A percentile compares a stretch with the other conserved stretches of the same genome.
Evolutionary conservation across 805 yeast species (phyloP).

Genomic region (Candida mattraensis): DNA sequence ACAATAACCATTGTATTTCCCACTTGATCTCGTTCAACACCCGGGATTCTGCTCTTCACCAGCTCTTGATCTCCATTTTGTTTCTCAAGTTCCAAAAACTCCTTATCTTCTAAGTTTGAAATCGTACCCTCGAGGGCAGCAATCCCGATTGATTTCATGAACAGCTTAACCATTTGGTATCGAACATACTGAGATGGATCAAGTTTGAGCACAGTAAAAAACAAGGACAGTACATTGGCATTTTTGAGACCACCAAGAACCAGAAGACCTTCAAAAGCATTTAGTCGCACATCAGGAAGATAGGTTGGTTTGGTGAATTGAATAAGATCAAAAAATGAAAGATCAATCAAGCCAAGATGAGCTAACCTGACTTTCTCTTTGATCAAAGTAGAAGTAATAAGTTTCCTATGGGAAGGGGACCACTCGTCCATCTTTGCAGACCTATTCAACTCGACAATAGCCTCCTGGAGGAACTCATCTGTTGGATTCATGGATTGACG

Average conservation of each 20-base stretch:
- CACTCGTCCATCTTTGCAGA: slow-evolving; percentile 79
- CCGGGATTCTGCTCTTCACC: slow-evolving; percentile 2
- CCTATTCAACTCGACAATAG: slow-evolving; percentile 68
- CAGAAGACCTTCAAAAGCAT: slow-evolving; percentile 70
- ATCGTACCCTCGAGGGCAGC: slow-evolving; percentile 67
- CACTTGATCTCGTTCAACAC: slow-evolving; percentile 5
- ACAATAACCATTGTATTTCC: slow-evolving; percentile 48
- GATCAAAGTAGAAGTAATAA: slow-evolving; percentile 56
- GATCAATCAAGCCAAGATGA: slow-evolving; percentile 48
- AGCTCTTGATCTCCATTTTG: slow-evolving; percentile 10
- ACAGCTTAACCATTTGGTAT: slow-evolving; percentile 44
- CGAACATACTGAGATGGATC: slow-evolving; percentile 57
- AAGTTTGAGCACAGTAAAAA: slow-evolving; percentile 54
- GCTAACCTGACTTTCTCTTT: slow-evolving; percentile 61
- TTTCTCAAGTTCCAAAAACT: slow-evolving; percentile 36
- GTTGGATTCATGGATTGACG: slow-evolving; percentile 28
- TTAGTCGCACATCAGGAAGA: slow-evolving; percentile 54
- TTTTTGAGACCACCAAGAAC: slow-evolving; percentile 77
- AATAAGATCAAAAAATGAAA: slow-evolving; percentile 56
- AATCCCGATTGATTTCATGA: slow-evolving; percentile 56
- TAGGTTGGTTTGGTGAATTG: slow-evolving; percentile 49
- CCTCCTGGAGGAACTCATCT: slow-evolving; percentile 42
- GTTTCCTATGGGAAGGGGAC: slow-evolving; percentile 70
- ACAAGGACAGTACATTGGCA: slow-evolving; percentile 55
- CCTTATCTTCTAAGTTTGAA: slow-evolving; percentile 63